Percentiles rank a stretch among this genome's conserved stretches.
These are phyloP conservation scores for Geotrichum ghanense DNA, from an alignment of 805 yeast genomes.

Conservation along the genomic window DNA sequence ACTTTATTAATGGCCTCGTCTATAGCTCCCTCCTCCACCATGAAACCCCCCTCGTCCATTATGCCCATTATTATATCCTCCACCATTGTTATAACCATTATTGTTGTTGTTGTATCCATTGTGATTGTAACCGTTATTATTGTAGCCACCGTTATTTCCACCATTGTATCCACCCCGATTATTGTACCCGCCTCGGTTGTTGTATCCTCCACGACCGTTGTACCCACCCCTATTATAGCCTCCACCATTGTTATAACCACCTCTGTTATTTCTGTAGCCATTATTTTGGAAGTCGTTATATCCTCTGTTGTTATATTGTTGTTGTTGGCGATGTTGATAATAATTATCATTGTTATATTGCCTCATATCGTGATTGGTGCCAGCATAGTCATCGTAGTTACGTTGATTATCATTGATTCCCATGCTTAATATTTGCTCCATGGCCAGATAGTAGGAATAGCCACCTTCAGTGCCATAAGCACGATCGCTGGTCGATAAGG, in stretches of 20 bases:
- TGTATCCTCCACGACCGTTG: slow-evolving; percentile 14
- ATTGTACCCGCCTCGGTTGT: slow-evolving; percentile 9
- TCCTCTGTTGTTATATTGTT: slow-evolving; percentile 10
- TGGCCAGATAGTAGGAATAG: slow-evolving; percentile 8
- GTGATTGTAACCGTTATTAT: neutral
- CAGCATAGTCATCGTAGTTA: slow-evolving; percentile 8
- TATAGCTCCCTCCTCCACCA: slow-evolving; percentile 6
- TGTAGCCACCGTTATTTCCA: neutral
- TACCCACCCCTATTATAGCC: too few relatives aligned
- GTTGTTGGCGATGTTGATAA: neutral
- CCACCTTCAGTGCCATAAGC: slow-evolving; percentile 14
- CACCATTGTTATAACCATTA: slow-evolving; percentile 7
- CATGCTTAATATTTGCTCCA: neutral
- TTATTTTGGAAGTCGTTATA: slow-evolving; percentile 9
- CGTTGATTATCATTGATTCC: slow-evolving; percentile 3
- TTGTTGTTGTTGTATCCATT: neutral
- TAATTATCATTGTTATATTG: slow-evolving; percentile 5
- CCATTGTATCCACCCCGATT: slow-evolving; percentile 11
- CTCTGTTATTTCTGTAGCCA: slow-evolving; percentile 7
- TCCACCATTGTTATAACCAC: slow-evolving; percentile 10
- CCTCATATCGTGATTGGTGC: slow-evolving; percentile 3
- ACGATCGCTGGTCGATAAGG: slow-evolving; percentile 12
- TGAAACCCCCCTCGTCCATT: slow-evolving; percentile 6
- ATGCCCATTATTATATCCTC: slow-evolving; percentile 4
- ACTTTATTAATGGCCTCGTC: neutral